These are phyloP conservation scores for Colletotrichum gigasporum DNA, from an alignment of 2,329 filamentous ascomycete species.

Conservation along the genomic window DNA sequence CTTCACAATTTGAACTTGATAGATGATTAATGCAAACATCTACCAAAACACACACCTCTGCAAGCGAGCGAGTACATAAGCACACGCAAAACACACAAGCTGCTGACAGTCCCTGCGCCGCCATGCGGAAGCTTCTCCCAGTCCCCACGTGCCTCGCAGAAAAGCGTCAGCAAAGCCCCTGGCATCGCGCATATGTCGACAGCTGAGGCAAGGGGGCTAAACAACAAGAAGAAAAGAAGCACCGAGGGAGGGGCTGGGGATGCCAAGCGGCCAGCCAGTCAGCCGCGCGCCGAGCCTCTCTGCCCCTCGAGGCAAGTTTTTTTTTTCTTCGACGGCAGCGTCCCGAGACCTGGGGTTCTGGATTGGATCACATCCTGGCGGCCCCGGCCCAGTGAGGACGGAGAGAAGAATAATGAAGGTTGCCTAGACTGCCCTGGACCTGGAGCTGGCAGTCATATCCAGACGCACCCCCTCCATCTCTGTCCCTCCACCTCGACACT, in stretches of 20 bases:
- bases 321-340: conserved; percentile 5
- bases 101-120: too few relatives aligned
- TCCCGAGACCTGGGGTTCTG: conserved; percentile 10
- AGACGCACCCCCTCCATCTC: neutral
- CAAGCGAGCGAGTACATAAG: neutral
- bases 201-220: neutral
- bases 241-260: conserved; percentile 5
- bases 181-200: conserved; percentile 1
- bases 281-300: too few relatives aligned
- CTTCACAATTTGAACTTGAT: too few relatives aligned
- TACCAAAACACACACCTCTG: neutral
- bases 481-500: neutral
- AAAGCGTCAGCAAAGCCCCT: conserved; percentile 1
- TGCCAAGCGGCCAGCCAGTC: neutral
- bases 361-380: neutral
- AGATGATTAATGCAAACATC: neutral
- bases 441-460: neutral
- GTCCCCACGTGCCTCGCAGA: neutral
- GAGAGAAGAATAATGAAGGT: too few relatives aligned
- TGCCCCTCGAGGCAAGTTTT: too few relatives aligned
- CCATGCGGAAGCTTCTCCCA: neutral
- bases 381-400: too few relatives aligned
- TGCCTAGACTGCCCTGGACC: neutral
- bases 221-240: neutral
- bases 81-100: neutral